Evolutionary conservation across 257 asterid species (phyloP).

Genomic region (Paraleonurus japonicus): DNA sequence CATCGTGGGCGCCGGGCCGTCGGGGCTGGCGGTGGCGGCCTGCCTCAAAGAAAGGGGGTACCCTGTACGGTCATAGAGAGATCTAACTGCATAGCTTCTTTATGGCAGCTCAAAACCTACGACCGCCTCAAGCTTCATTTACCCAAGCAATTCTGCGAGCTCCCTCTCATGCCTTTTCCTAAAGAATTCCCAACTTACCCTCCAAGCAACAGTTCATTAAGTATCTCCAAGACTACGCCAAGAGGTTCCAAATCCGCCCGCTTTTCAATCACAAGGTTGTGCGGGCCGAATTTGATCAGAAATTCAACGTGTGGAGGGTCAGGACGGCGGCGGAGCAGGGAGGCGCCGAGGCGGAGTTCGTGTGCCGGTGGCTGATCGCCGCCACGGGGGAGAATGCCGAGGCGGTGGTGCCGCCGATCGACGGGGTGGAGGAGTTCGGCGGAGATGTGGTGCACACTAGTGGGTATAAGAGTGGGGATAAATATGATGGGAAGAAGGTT

Average conservation of each 20-base stretch:
- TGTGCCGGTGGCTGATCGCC: constrained; percentile 63
- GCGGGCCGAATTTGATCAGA: constrained; percentile 47
- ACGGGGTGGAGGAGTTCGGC: constrained; percentile 52
- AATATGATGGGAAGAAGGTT: constrained; percentile 53
- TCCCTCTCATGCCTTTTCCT: constrained; percentile 77
- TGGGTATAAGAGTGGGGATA: constrained; percentile 56
- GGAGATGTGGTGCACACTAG: constrained; percentile 70
- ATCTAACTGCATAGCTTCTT: constrained; percentile 72
- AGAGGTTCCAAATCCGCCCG: constrained; percentile 55
- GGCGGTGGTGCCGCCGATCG: constrained; percentile 53
- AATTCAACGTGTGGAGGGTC: constrained; percentile 57
- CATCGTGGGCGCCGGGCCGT: constrained; percentile 85
- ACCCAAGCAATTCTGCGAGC: constrained; percentile 81
- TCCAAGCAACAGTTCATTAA: constrained; percentile 60
- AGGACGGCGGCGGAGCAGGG: constrained; percentile 24
- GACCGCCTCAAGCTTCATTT: constrained; percentile 77
- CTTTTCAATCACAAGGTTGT: constrained; percentile 48
- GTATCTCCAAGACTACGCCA: constrained; percentile 62
- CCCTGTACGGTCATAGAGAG: constrained; percentile 68
- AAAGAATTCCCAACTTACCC: constrained; percentile 63
- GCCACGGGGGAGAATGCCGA: constrained; percentile 94
- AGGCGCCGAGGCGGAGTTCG: constrained; percentile 36
- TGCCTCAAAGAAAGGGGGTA: constrained; percentile 56
- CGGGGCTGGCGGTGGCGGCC: constrained; percentile 82
- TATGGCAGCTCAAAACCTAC: constrained; percentile 85